Conservation (phyloP, 805 yeast species). For the Kurtzmaniella cleridarum region DNA sequence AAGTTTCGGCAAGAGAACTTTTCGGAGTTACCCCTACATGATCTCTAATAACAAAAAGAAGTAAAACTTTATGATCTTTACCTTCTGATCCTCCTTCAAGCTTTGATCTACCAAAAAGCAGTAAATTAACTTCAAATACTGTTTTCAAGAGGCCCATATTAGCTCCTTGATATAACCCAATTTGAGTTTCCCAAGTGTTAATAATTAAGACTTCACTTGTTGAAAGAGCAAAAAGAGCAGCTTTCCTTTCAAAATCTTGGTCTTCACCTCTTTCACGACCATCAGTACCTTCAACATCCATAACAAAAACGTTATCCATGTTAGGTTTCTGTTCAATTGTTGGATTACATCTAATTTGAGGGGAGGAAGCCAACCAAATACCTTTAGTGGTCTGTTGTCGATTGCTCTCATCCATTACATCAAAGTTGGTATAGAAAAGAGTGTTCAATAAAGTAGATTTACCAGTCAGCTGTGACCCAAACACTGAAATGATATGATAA, state of each 20-base stretch:
- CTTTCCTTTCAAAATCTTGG: constrained; percentile 95
- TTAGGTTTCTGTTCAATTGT: constrained; percentile 5
- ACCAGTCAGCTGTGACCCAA: constrained; percentile 96
- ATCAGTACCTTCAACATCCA: constrained; percentile 99
- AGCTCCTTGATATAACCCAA: constrained; percentile 96
- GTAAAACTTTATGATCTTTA: constrained; percentile 52
- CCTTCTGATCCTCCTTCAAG: constrained; percentile 13
- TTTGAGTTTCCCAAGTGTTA: constrained; percentile 95
- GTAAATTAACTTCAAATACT: constrained; percentile 90
- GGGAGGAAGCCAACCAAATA: constrained; percentile 40
- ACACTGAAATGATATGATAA: constrained; percentile 90
- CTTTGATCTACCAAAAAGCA: constrained; percentile 66
- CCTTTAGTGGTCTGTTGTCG: constrained; percentile 77
- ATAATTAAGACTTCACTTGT: constrained; percentile 87
- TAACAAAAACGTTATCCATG: constrained; percentile 55
- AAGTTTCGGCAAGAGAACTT: constrained; percentile 59
- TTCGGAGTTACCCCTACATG: constrained; percentile 85
- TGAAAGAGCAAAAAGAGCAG: constrained; percentile 90
- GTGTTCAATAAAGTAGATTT: constrained; percentile 87
- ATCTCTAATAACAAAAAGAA: constrained; percentile 88
- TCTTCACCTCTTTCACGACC: constrained; percentile 98
- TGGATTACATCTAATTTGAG: constrained; percentile 20
- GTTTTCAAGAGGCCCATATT: constrained; percentile 94
- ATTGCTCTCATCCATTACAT: constrained; percentile 82
- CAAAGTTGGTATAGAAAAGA: constrained; percentile 81